Conservation (phyloP, 148 eudicot genomes). For the Diospyros kaki region DNA sequence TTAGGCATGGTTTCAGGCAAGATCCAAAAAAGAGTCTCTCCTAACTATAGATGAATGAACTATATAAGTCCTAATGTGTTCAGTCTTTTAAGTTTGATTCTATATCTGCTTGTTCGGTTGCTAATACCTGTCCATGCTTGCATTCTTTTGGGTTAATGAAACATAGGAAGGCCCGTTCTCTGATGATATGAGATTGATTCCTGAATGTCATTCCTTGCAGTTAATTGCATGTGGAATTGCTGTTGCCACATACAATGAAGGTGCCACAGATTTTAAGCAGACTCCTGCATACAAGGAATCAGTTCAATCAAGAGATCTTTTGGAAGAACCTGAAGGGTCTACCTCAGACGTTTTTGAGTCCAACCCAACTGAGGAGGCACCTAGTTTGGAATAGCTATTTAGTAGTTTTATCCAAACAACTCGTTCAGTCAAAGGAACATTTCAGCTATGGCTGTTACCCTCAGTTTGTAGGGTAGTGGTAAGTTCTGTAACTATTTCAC, state of each 20-base stretch:
- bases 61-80: too few species aligned
- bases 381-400: constrained; percentile 55
- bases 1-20: too few species aligned
- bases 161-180: background rate
- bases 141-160: too few species aligned
- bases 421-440: background rate
- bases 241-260: constrained; percentile 89
- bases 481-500: too few species aligned
- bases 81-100: too few species aligned
- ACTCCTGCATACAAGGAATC: constrained; percentile 92
- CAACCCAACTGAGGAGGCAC: constrained; percentile 83
- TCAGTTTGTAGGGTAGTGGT: background rate
- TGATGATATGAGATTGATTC: background rate
- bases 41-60: too few species aligned
- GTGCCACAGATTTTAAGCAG: constrained; percentile 89
- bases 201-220: constrained; percentile 29
- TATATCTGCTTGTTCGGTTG: too few species aligned
- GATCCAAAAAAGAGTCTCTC: too few species aligned
- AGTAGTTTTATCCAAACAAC: background rate
- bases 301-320: constrained; percentile 57
- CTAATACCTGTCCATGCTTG: too few species aligned
- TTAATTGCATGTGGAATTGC: constrained; percentile 80
- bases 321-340: constrained; percentile 66
- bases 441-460: background rate
- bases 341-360: constrained; percentile 72